These are phyloP conservation scores for Sophora flavescens DNA, from an alignment of 306 rosid genomes.

Conservation along the genomic window DNA sequence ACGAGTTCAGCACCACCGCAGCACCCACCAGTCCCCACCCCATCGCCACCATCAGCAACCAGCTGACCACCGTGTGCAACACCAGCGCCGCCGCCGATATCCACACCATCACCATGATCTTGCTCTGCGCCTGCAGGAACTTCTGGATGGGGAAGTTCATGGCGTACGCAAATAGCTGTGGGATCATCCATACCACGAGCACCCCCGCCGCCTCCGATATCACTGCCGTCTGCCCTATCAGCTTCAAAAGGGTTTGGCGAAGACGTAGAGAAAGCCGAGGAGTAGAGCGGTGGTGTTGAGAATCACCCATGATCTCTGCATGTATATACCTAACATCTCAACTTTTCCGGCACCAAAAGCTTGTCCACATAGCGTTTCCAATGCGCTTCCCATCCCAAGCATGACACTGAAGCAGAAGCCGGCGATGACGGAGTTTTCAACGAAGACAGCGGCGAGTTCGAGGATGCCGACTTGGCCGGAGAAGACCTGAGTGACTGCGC, in stretches of 20 bases:
- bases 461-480: slow-evolving; percentile 82
- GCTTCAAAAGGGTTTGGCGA: slow-evolving; percentile 57
- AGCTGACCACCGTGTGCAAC: slow-evolving; percentile 72
- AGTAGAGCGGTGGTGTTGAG: slow-evolving; percentile 55
- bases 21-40: slow-evolving; percentile 83
- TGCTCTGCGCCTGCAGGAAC: too few relatives aligned
- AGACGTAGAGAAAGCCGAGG: slow-evolving; percentile 60
- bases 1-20: slow-evolving; percentile 67
- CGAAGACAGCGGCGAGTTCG: slow-evolving; percentile 82
- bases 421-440: slow-evolving; percentile 88
- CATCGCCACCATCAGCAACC: slow-evolving; percentile 71
- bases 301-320: slow-evolving; percentile 86
- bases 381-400: too few relatives aligned
- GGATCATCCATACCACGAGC: slow-evolving; percentile 84
- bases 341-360: too few relatives aligned
- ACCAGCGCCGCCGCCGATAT: too few relatives aligned
- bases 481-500: slow-evolving; percentile 81
- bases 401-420: too few relatives aligned
- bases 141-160: slow-evolving; percentile 76
- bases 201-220: slow-evolving; percentile 79
- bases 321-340: too few relatives aligned
- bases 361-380: too few relatives aligned
- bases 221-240: slow-evolving; percentile 71
- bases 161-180: slow-evolving; percentile 89
- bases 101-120: too few relatives aligned